Evolutionary conservation across 495 filamentous ascomycete species (phyloP).

Genomic region (Penicillium diatomitis): DNA sequence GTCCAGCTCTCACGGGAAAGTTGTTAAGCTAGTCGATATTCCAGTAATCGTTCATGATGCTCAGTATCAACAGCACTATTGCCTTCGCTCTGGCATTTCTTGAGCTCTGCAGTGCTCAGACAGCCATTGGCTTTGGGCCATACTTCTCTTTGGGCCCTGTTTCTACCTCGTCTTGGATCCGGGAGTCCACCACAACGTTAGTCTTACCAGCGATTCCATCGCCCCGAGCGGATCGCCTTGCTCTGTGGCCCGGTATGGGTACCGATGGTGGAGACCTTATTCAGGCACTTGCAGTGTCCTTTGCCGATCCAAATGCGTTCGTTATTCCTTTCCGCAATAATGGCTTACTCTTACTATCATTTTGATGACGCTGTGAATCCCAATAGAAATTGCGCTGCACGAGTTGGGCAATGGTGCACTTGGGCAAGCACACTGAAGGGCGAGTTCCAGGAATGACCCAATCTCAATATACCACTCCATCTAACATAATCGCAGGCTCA

Average conservation of each 20-base stretch:
- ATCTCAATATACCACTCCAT: neutral
- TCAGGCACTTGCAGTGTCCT: constrained; percentile 28
- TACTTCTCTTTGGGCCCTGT: constrained; percentile 27
- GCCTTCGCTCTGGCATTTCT: neutral
- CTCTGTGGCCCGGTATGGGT: constrained; percentile 31
- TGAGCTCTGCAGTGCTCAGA: neutral
- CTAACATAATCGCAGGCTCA: neutral
- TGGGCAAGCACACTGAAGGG: neutral
- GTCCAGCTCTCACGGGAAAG: too few relatives aligned
- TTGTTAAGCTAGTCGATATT: too few relatives aligned
- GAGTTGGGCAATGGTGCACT: neutral
- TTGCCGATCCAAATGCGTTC: constrained; percentile 15
- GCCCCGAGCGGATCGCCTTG: constrained; percentile 20
- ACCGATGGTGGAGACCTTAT: constrained; percentile 30
- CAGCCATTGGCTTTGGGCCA: constrained; percentile 22
- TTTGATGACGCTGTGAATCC: too few relatives aligned
- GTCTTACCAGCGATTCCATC: constrained; percentile 21
- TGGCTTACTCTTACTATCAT: too few relatives aligned
- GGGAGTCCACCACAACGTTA: constrained; percentile 26
- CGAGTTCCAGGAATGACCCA: neutral
- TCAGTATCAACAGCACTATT: neutral
- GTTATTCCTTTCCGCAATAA: neutral
- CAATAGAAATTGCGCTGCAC: neutral
- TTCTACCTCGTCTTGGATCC: constrained; percentile 19
- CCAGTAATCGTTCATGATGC: neutral